These are phyloP conservation scores for Penicillium oxalicum DNA, from an alignment of 2,329 filamentous ascomycete genomes.

Conservation along the genomic window DNA sequence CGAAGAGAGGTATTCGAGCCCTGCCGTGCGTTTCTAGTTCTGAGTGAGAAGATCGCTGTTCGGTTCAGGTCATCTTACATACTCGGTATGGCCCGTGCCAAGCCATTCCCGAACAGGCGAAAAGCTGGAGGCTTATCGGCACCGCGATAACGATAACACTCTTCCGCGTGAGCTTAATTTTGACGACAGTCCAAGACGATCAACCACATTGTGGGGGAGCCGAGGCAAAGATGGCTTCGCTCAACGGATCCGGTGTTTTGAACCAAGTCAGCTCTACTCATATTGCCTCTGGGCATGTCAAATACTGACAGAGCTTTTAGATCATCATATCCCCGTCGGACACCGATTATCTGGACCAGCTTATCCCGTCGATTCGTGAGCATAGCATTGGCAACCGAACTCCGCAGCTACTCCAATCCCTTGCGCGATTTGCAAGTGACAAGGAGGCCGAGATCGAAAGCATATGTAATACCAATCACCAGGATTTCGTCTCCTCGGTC, in stretches of 20 bases:
- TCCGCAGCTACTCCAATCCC: constrained; percentile 66
- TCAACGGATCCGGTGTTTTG: constrained; percentile 8
- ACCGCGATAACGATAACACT: background rate
- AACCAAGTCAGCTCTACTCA: constrained; percentile 13
- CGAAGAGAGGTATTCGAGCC: too few relatives aligned
- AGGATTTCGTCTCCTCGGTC: constrained; percentile 90
- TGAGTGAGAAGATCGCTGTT: too few relatives aligned
- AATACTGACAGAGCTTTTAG: constrained; percentile 42
- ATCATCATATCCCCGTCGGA: constrained; percentile 90
- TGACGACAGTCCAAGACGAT: background rate
- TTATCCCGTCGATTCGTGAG: constrained; percentile 92
- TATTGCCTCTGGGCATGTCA: background rate
- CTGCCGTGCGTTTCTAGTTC: too few relatives aligned
- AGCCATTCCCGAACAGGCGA: too few relatives aligned
- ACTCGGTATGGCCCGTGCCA: too few relatives aligned
- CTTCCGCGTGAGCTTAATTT: background rate
- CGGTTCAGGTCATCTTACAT: too few relatives aligned
- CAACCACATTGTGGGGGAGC: background rate
- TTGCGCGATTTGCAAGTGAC: constrained; percentile 75
- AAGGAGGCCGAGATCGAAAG: constrained; percentile 87
- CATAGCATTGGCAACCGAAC: constrained; percentile 70
- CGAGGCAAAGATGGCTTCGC: background rate
- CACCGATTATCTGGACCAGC: constrained; percentile 87
- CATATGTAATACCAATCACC: constrained; percentile 91
- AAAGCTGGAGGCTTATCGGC: too few relatives aligned